Conservation (phyloP, 805 yeast species). For the Candida corydali region DNA sequence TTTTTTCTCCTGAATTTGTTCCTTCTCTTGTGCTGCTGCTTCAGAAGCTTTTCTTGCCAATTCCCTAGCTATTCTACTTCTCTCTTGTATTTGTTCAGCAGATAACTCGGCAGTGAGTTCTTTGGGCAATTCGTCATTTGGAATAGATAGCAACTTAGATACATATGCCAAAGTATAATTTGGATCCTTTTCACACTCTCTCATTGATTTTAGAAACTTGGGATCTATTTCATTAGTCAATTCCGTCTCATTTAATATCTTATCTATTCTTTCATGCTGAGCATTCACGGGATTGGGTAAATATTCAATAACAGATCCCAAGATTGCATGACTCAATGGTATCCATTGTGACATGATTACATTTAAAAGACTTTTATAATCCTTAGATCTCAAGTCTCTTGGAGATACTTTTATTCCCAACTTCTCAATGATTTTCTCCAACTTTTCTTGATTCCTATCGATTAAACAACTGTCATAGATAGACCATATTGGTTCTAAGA, state of each 20-base stretch:
- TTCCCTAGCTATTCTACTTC: constrained; percentile 61
- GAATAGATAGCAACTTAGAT: constrained; percentile 84
- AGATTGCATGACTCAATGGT: constrained; percentile 82
- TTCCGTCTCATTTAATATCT: constrained; percentile 45
- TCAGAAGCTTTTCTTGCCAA: constrained; percentile 69
- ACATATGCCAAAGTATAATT: constrained; percentile 61
- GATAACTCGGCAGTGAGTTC: constrained; percentile 35
- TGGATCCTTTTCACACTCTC: constrained; percentile 67
- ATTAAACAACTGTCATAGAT: constrained; percentile 69
- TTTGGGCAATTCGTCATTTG: constrained; percentile 73
- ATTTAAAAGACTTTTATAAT: constrained; percentile 57
- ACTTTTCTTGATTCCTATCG: constrained; percentile 62
- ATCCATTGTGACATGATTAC: constrained; percentile 88
- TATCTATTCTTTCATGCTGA: constrained; percentile 67
- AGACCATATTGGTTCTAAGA: constrained; percentile 89
- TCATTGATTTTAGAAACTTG: constrained; percentile 51
- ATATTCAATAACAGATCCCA: constrained; percentile 78
- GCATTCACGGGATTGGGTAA: constrained; percentile 81
- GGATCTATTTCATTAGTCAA: constrained; percentile 42
- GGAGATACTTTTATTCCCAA: constrained; percentile 66
- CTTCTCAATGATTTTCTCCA: constrained; percentile 71
- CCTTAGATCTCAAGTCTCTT: constrained; percentile 77
- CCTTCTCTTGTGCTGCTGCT: constrained; percentile 27
- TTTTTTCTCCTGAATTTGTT: constrained; percentile 16
- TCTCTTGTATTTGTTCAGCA: constrained; percentile 57